Conservation (phyloP, 2,329 filamentous ascomycete genomes). For the Davidsoniella neocaledoniae region DNA sequence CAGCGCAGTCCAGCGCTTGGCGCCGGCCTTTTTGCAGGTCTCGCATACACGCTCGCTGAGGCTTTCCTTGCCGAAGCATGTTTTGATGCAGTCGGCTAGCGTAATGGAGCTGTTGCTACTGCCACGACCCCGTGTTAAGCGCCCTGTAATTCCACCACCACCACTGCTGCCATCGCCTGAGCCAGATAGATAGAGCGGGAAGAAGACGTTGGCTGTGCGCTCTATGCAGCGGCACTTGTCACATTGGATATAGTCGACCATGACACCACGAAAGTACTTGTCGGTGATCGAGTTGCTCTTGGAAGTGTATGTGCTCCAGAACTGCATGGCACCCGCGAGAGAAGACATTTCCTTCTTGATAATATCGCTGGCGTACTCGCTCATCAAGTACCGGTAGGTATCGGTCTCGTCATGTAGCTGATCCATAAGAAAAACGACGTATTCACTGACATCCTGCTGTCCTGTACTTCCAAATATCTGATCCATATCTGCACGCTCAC, state of each 20-base stretch:
- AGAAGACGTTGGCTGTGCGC: conserved; percentile 36
- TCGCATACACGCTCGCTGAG: conserved; percentile 59
- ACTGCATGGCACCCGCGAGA: conserved; percentile 42
- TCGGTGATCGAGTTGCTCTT: conserved; percentile 62
- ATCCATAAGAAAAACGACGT: conserved; percentile 66
- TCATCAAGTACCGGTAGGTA: conserved; percentile 26
- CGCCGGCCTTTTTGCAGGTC: conserved; percentile 49
- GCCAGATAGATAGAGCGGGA: conserved; percentile 20
- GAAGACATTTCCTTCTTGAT: conserved; percentile 11
- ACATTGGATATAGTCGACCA: conserved; percentile 48
- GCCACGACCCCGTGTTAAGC: neutral
- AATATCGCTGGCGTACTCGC: conserved; percentile 4
- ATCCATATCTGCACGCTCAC: conserved; percentile 17
- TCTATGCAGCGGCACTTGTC: conserved; percentile 31
- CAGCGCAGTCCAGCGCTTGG: conserved; percentile 56
- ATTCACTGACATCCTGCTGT: conserved; percentile 88
- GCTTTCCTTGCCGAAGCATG: conserved; percentile 35
- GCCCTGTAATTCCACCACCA: neutral
- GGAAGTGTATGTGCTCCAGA: conserved; percentile 57
- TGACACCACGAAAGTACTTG: conserved; percentile 62
- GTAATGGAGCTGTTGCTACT: conserved; percentile 13
- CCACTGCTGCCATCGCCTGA: neutral
- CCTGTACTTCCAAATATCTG: conserved; percentile 49
- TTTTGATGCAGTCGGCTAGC: neutral
- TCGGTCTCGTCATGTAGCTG: conserved; percentile 81